Conservation (phyloP, 192 early-diverging fungal genomes). For the Rhizophagus clarus region DNA sequence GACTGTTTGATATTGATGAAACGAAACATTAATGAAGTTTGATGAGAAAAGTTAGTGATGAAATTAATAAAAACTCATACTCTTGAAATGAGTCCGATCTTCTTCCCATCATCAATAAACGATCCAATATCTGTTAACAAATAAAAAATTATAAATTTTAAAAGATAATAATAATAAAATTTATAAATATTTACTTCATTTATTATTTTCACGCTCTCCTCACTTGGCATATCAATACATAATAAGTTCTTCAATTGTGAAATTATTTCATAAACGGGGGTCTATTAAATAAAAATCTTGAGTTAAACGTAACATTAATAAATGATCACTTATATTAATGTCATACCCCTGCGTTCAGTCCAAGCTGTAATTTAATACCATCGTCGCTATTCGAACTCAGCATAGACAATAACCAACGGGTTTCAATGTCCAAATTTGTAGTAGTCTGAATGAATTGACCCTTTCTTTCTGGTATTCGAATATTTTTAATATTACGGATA, state of each 20-base stretch:
- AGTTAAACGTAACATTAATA: background rate
- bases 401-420: background rate
- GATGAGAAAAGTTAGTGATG: background rate
- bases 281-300: background rate
- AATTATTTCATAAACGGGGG: background rate
- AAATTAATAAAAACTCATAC: background rate
- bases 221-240: background rate
- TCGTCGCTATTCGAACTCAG: background rate
- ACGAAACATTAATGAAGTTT: background rate
- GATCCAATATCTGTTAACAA: conserved; percentile 8
- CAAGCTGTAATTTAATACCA: background rate
- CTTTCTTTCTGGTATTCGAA: background rate
- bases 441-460: background rate
- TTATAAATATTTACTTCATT: conserved; percentile 17
- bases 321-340: background rate
- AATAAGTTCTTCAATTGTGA: conserved; percentile 9
- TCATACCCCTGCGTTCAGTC: background rate
- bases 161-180: background rate
- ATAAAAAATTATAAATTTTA: background rate
- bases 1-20: background rate
- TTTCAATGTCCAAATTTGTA: conserved; percentile 5
- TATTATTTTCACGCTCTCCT: conserved; percentile 12
- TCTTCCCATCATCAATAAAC: conserved; percentile 4
- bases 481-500: background rate
- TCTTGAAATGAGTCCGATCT: conserved; percentile 8